Evolutionary conservation across 2,329 filamentous ascomycete species (phyloP).

Genomic region (Samsoniella hepiali): DNA sequence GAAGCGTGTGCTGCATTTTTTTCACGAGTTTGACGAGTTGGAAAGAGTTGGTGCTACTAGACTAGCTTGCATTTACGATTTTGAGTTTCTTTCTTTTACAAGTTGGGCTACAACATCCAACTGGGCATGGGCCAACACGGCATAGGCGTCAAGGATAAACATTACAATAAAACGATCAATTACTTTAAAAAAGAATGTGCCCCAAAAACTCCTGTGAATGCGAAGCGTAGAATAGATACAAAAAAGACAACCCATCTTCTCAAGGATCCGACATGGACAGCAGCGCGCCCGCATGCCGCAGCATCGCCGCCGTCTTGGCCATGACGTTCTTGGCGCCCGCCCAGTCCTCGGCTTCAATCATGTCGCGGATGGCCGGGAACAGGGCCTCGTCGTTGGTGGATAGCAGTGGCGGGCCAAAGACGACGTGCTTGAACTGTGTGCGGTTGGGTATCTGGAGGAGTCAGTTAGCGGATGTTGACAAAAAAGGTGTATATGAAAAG

Average conservation of each 20-base stretch:
- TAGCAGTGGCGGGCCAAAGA: slow-evolving; percentile 83
- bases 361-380: slow-evolving; percentile 74
- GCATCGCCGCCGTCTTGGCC: slow-evolving; percentile 60
- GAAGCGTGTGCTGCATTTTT: neutral
- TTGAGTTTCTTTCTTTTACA: neutral
- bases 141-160: neutral
- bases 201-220: neutral
- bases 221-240: slow-evolving; percentile 7
- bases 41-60: too few species aligned
- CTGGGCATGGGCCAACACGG: neutral
- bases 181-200: neutral
- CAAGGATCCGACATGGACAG: slow-evolving; percentile 14
- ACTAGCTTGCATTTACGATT: neutral
- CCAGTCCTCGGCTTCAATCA: slow-evolving; percentile 65
- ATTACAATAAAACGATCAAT: neutral
- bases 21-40: neutral
- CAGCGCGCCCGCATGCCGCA: slow-evolving; percentile 50
- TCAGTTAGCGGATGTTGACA: slow-evolving; percentile 13
- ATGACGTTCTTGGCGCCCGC: slow-evolving; percentile 60
- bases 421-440: slow-evolving; percentile 88
- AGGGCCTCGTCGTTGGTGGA: slow-evolving; percentile 62
- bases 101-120: neutral
- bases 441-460: slow-evolving; percentile 68
- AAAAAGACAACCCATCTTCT: neutral
- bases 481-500: neutral